Evolutionary conservation across 2,329 filamentous ascomycete genomes (phyloP), one percentile per base, ranked within the genome.

Genomic region (Endothia cerciana): DNA sequence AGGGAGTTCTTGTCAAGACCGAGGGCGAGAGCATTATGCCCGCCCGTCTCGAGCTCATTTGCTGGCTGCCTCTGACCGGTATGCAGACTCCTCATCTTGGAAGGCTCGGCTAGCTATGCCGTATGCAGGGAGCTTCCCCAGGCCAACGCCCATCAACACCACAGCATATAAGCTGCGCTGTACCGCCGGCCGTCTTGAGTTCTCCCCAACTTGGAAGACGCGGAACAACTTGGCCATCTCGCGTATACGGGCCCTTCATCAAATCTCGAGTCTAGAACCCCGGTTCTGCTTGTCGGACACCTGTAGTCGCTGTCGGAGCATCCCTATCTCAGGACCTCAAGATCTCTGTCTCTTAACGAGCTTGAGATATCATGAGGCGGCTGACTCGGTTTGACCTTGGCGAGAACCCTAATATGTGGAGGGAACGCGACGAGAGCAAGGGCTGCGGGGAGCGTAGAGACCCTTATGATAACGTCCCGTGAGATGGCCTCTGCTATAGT

Each of bases 341-440:
- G 33, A 10, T 36, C 33, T 10, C 6, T 51, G 13, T 51, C 4
- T 51, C 33, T 51, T 30, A 15, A 15, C 22, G 22, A 25, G 25
- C 25, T 17, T 6, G 22, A 51, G 47, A 28, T 51, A 51, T 28
- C 47, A 28, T 51, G 47, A 51, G 47, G 47, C 47, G 47, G 47
- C 47, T 51, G 47, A 51, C 47, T 51, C 47, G 22, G 47, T 28
- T 51, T 51, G 47, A 30, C 13, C 25, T 51, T 51, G 25, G 47
- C 47, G 22, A 17, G 47, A 51, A 51, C 47, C 28, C 25, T 51
- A 51, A 30, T 51, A 28, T 51, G 47, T 51, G 47, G 47, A 28
- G 11, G 25, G 25, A 3, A 25, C 4, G 22, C n/a, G 25, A 15
- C 6, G 10, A 49, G 7, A 49, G 7, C 19, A 25, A 11, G 22